phyloP scores from a whole-genome alignment of 169 alveolate genomes.

The Besnoitia besnoiti region DNA sequence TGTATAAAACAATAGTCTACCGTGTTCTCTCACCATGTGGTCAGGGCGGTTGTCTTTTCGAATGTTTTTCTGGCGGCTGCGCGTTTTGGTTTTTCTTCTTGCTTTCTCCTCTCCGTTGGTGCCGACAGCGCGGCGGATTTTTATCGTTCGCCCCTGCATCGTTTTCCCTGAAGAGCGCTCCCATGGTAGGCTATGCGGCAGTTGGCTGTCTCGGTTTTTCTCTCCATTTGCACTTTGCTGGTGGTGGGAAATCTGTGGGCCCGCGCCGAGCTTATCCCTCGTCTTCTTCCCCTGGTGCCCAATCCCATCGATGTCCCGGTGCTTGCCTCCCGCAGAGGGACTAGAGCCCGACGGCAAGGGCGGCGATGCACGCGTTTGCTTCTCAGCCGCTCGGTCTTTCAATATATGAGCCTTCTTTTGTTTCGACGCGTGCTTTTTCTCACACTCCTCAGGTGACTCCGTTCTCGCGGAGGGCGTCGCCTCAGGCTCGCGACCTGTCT shows the following conservation, averaged over 20 bases:
- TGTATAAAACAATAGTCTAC: no score
- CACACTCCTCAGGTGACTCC: no score
- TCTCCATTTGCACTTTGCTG: no score
- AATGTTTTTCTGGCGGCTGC: constrained; percentile 17
- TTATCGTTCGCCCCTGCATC: background rate
- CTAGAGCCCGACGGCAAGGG: no score
- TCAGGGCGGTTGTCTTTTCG: constrained; percentile 39
- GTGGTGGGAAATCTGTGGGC: background rate
- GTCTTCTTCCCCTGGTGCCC: background rate
- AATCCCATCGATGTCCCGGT: no score
- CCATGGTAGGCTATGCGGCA: background rate
- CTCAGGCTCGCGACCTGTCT: no score
- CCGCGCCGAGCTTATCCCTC: background rate
- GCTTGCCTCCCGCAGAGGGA: no score
- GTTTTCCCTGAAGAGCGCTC: background rate
- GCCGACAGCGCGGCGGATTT: background rate
- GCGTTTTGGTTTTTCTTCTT: background rate
- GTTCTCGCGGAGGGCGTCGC: no score
- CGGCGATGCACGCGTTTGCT: no score
- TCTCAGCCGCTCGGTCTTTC: no score
- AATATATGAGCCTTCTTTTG: no score
- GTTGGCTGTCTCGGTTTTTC: background rate
- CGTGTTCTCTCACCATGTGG: constrained; percentile 25
- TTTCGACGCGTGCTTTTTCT: no score
- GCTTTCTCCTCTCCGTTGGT: background rate